A percentile compares a stretch with the other conserved stretches of the same genome.
Conservation (phyloP, 345 rosid species). For the Aurinia saxatilis region DNA sequence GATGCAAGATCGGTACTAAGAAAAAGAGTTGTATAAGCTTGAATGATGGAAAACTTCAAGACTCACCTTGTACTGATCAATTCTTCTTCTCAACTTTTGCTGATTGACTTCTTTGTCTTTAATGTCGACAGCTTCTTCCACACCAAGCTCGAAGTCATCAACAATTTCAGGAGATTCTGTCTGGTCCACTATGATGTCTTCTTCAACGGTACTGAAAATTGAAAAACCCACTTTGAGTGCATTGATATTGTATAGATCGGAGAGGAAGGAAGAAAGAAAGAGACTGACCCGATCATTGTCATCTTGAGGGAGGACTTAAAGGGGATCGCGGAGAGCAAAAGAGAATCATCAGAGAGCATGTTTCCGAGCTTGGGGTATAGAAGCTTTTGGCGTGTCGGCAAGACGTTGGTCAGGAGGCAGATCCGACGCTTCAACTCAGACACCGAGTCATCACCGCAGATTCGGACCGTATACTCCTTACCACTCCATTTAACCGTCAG, state of each 20-base stretch:
- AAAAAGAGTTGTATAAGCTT: neutral
- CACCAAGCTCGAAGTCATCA: conserved; percentile 91
- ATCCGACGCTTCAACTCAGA: conserved; percentile 90
- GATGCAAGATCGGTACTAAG: neutral
- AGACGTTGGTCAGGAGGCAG: conserved; percentile 70
- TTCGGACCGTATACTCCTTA: conserved; percentile 78
- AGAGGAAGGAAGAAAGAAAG: neutral
- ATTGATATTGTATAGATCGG: neutral
- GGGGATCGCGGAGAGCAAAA: conserved; percentile 64
- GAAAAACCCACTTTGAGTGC: too few species aligned
- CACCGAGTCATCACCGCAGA: conserved; percentile 83
- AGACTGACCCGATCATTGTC: conserved; percentile 79
- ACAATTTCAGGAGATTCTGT: conserved; percentile 68
- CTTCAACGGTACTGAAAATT: conserved; percentile 62
- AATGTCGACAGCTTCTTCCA: conserved; percentile 75
- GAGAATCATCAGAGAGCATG: conserved; percentile 69
- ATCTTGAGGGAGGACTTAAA: conserved; percentile 86
- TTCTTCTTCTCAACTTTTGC: conserved; percentile 66
- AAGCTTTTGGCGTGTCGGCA: conserved; percentile 94
- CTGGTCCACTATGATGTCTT: conserved; percentile 80
- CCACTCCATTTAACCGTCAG: conserved; percentile 85
- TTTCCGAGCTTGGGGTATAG: conserved; percentile 87
- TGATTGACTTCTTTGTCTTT: conserved; percentile 84
- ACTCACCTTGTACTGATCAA: conserved; percentile 67
- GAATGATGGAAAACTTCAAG: neutral